phyloP scores from a whole-genome alignment of 768 basidiomycete genomes.

The Tylopilus intermedius region DNA sequence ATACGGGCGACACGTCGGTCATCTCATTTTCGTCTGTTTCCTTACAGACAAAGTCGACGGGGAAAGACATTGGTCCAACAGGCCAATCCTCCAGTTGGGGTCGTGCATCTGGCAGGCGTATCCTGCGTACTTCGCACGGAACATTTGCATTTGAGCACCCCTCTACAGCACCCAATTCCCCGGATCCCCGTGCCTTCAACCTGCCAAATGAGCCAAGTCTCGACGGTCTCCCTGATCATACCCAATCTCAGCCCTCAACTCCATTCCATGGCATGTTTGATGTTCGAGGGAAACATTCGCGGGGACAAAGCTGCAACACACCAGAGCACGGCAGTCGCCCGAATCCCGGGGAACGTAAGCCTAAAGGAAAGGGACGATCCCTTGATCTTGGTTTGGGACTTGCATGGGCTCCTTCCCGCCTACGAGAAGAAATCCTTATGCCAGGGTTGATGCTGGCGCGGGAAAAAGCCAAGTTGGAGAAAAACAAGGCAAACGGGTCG shows the following conservation, averaged over 20 bases:
- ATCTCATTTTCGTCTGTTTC: slow-evolving; percentile 30
- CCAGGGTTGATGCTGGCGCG: slow-evolving; percentile 33
- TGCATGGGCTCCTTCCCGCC: slow-evolving; percentile 65
- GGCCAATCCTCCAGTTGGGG: slow-evolving; percentile 55
- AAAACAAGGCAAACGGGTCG: slow-evolving; percentile 15
- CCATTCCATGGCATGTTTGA: slow-evolving; percentile 31
- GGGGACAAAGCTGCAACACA: slow-evolving; percentile 24
- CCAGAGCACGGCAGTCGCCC: slow-evolving; percentile 19
- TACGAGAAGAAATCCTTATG: slow-evolving; percentile 63
- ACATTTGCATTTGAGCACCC: slow-evolving; percentile 67
- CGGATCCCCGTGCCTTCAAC: slow-evolving; percentile 17
- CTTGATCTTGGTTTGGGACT: slow-evolving; percentile 67
- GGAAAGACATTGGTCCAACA: slow-evolving; percentile 24
- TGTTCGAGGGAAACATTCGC: slow-evolving; percentile 25
- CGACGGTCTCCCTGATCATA: neutral
- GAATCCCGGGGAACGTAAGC: slow-evolving; percentile 16
- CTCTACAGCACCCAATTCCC: slow-evolving; percentile 45
- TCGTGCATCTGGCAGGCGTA: slow-evolving; percentile 43
- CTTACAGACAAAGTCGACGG: slow-evolving; percentile 39
- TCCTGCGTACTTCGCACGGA: slow-evolving; percentile 45
- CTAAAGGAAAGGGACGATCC: slow-evolving; percentile 58
- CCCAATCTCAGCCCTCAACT: slow-evolving; percentile 10
- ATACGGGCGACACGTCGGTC: slow-evolving; percentile 33
- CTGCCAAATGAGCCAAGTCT: slow-evolving; percentile 16
- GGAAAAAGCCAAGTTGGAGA: slow-evolving; percentile 25